A percentile compares a stretch with the other conserved stretches of the same genome.
These are phyloP conservation scores for Capsicum chinense DNA, from an alignment of 257 asterid species.

Conservation along the genomic window DNA sequence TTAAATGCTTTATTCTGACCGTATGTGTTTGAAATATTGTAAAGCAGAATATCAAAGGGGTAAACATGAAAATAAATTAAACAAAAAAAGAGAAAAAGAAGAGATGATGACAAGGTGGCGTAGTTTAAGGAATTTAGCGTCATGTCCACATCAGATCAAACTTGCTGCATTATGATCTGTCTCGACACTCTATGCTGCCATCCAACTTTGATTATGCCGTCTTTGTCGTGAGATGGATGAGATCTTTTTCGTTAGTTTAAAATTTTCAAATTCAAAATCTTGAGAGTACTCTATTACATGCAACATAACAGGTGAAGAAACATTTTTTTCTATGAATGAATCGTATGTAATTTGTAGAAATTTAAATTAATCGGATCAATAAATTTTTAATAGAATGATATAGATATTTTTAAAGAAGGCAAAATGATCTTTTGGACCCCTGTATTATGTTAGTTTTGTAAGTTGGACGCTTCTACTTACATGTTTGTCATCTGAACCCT, in stretches of 20 bases:
- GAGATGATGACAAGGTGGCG: constrained; percentile 14
- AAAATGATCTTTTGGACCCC: too few species aligned
- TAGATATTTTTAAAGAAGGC: neutral
- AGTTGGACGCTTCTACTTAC: too few species aligned
- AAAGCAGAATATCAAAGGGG: neutral
- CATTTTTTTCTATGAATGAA: too few species aligned
- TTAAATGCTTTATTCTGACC: neutral
- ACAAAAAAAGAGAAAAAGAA: neutral
- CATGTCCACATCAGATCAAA: constrained; percentile 28
- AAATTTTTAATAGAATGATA: too few species aligned
- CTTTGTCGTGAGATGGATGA: neutral
- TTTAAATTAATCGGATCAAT: too few species aligned
- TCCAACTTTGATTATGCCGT: too few species aligned
- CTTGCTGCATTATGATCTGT: constrained; percentile 23
- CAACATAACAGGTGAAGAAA: too few species aligned
- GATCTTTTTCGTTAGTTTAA: neutral
- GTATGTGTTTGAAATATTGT: neutral
- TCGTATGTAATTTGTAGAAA: too few species aligned
- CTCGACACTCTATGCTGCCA: neutral
- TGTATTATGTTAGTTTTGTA: too few species aligned
- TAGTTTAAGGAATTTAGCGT: constrained; percentile 24
- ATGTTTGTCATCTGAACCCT: too few species aligned
- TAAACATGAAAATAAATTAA: neutral
- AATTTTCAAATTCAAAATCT: too few species aligned
- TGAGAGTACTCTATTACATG: too few species aligned